Base-by-base conservation (phyloP, 169 alveolate species). In the Plasmodium berghei region DNA sequence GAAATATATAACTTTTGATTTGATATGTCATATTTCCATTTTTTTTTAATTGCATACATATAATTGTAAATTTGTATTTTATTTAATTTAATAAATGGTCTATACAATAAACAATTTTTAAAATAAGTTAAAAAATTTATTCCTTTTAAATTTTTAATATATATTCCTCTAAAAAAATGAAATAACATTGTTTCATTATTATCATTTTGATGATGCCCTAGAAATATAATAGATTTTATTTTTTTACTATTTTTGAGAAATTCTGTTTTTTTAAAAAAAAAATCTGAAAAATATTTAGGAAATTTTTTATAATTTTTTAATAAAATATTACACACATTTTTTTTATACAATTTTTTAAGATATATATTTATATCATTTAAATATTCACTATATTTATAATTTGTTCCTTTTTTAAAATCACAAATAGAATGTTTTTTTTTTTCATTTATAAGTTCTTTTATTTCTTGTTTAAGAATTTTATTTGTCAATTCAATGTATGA, bases 141-240 rank as follows among this genome's bases (percentile, higher is more conserved):
- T 6, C 90, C 90, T 16, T 40, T 80, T 56, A 80, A 22, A 55
- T 80, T 80, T 80, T 80, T 80, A 22, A 80, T 55, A 46, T 42
- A 80, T n/a, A 71, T 71, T n/a, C 90, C 90, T 58, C 90, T 52
- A 52, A 80, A 70, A 45, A 80, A 45, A 26, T 80, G 69, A 54
- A 80, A 64, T 22, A 80, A 42, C n/a, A 80, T 26, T 4, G 90
- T 80, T 54, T 80, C 90, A 24, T 80, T 80, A 26, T 52, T 80
- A 71, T 80, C 90, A 70, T 80, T 80, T 16, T 70, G 18, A 48
- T 64, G 77, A 12, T 80, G 90, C 22, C 90, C 90, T 54, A 80
- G 1, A 34, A 80, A 80, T 18, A 80, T 72, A 3, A 80, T 28
- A 2, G 83, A 49, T 46, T 66, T 80, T 45, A 80, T 59, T 14